These are phyloP conservation scores for Penicillium samsonianum DNA, from an alignment of 495 filamentous ascomycete species.

Conservation along the genomic window DNA sequence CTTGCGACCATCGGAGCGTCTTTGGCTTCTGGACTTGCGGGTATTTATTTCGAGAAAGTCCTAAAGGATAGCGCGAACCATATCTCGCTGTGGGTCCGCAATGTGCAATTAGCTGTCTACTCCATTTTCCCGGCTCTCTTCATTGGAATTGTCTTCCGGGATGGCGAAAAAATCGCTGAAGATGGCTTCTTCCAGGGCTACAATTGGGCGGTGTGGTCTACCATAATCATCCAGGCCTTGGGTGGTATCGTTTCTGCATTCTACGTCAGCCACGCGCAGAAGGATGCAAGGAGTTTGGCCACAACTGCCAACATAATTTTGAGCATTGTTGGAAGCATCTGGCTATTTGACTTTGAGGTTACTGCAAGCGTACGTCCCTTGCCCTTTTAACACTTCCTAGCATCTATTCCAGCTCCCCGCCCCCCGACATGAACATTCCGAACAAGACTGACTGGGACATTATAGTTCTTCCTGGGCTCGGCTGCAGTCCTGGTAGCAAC, in stretches of 20 bases:
- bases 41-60: conserved; percentile 94
- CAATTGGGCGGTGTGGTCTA: conserved; percentile 85
- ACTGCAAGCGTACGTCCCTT: conserved; percentile 63
- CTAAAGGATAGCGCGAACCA: conserved; percentile 74
- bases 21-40: conserved; percentile 76
- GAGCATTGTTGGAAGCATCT: conserved; percentile 79
- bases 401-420: background rate
- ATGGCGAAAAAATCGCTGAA: conserved; percentile 78
- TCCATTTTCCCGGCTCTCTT: conserved; percentile 85
- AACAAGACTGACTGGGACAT: conserved; percentile 25
- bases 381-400: background rate
- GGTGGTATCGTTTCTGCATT: conserved; percentile 83
- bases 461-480: conserved; percentile 82
- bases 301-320: conserved; percentile 87
- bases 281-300: conserved; percentile 80
- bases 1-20: conserved; percentile 74
- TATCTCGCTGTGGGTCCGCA: conserved; percentile 85
- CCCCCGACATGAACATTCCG: background rate
- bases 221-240: conserved; percentile 76
- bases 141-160: conserved; percentile 80
- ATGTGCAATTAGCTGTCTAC: conserved; percentile 91
- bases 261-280: conserved; percentile 74
- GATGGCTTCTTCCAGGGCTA: conserved; percentile 93
- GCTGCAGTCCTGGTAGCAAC: conserved; percentile 75
- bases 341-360: conserved; percentile 78